Base-by-base conservation (phyloP, 2,329 filamentous ascomycete species). In the Monosporascus sp. region DNA sequence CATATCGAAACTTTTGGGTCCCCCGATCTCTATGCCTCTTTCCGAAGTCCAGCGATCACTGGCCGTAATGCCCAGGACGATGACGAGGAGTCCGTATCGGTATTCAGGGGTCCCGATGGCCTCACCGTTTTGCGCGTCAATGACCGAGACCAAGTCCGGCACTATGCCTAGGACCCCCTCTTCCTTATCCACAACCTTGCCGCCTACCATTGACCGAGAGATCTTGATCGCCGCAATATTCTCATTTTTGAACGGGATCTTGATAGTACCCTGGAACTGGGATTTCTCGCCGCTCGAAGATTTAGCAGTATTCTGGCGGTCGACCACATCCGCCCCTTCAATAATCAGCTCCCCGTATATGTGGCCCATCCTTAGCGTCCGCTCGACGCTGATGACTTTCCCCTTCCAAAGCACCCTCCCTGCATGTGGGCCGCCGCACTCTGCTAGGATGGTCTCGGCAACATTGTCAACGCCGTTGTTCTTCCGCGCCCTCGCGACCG, bases 161-260 rank as follows among this genome's bases (percentile, higher is more conserved):
- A 82, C 81, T 2, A 79, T 73, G 1, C 78, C 77, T 1, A 84
- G 63, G 0, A 82, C 65, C 44, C 67, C 62, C 9, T 53, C 63
- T 44, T 65, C 62, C 48, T 57, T 64, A 51, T 77, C 75, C n/a
- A 69, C 64, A 1, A 63, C 59, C 15, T 68, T 59, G 11, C 64
- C 65, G 6, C 68, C 63, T 0, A 72, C 58, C 8, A 53, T 51
- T 7, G 57, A 58, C 22, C 51, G 55, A 5, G 57, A 56, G 43
- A 66, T 56, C 49, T 61, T 69, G 46, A 77, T 69, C 0, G 80
- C 85, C n/a, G 79, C 80, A 45, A 89, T 85, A 61, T 88, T 89
- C 63, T 89, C 85, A 66, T 89, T 89, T 70, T 88, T 88, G 73
- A 88, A 88, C 0, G 85, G 85, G 48, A 89, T 84, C 63, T 81